Base-by-base conservation (phyloP, 1,139 yeast genomes). In the Diutina scorzettiae region DNA sequence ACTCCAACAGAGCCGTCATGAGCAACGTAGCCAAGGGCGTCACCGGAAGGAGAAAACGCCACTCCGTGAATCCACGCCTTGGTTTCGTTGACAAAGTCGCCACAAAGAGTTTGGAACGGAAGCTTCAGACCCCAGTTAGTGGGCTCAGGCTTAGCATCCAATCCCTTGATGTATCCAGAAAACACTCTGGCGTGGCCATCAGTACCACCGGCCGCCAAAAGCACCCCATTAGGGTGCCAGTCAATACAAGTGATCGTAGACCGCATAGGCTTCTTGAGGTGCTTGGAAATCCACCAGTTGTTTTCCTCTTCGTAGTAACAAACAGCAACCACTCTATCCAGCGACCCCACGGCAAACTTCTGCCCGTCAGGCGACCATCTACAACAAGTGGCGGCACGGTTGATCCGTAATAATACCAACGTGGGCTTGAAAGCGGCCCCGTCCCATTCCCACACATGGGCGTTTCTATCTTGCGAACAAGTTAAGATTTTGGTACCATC, bases 201-300 rank as follows among this genome's bases (percentile, higher is more conserved):
- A 16, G 96, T 84, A 21, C 96, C 87, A 14, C 97, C 98, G 42
- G 84, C 73, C 3, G 95, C 94, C 49, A 93, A 68, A 47, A 93
- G 68, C 17, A 91, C 94, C 51, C 81, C 82, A 61, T 93, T 93
- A 46, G 89, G 91, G 59, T 93, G 98, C 99, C 99, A 93, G 47
- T 81, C 82, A 43, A 91, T 71, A 37, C 84, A 73, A 50, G 91
- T 73, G 51, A 91, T 74, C 36, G 97, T 86, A 9, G 96, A 84
- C 57, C 83, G 81, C 52, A 89, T 71, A 16, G 96, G 96, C 62
- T 85, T 86, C 69, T 87, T 87, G 63, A 93, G 77, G 64, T 91
- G 98, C 63, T 89, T 91, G 18, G 97, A 86, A 43, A 91, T 89
- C 99, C 99, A 93, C 99, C 99, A 93, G 59, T 93, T 95, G 60